A percentile compares a stretch with the other conserved stretches of the same genome.
Evolutionary conservation across 768 basidiomycete species (phyloP).

Genomic region (Leccinum barrowsii): DNA sequence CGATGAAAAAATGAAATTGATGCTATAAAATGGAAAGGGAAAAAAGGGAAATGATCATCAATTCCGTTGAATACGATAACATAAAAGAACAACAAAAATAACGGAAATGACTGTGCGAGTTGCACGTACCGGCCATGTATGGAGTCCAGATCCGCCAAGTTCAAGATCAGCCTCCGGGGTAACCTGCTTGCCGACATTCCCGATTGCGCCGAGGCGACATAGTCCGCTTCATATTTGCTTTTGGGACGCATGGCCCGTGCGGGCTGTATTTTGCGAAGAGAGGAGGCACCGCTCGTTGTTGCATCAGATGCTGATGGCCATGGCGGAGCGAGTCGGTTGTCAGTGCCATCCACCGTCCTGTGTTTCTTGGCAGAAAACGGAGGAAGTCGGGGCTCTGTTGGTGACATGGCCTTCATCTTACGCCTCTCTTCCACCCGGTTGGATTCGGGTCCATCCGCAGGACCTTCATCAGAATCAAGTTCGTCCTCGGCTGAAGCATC

Average conservation of each 20-base stretch:
- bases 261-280: slow-evolving; percentile 21
- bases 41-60: slow-evolving; percentile 3
- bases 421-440: slow-evolving; percentile 23
- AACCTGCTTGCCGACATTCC: slow-evolving; percentile 18
- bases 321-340: slow-evolving; percentile 19
- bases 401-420: slow-evolving; percentile 19
- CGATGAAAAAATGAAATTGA: slow-evolving; percentile 58
- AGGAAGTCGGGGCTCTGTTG: slow-evolving; percentile 18
- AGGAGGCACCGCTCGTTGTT: slow-evolving; percentile 1
- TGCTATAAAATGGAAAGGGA: slow-evolving; percentile 32
- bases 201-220: slow-evolving; percentile 13
- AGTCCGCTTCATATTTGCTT: slow-evolving; percentile 23
- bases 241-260: slow-evolving; percentile 28
- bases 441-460: slow-evolving; percentile 20
- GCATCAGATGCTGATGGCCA: slow-evolving; percentile 23
- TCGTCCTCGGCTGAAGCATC: slow-evolving; percentile 33
- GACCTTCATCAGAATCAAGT: slow-evolving; percentile 36
- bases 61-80: slow-evolving; percentile 1
- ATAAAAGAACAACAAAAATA: not conserved
- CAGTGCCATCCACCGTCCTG: slow-evolving; percentile 14
- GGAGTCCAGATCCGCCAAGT: slow-evolving; percentile 58
- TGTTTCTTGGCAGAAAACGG: slow-evolving; percentile 24
- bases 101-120: slow-evolving; percentile 8
- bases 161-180: slow-evolving; percentile 25
- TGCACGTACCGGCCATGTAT: slow-evolving; percentile 53